phyloP scores from a whole-genome alignment of 805 yeast species.

The Wickerhamiella vanderwaltii region DNA sequence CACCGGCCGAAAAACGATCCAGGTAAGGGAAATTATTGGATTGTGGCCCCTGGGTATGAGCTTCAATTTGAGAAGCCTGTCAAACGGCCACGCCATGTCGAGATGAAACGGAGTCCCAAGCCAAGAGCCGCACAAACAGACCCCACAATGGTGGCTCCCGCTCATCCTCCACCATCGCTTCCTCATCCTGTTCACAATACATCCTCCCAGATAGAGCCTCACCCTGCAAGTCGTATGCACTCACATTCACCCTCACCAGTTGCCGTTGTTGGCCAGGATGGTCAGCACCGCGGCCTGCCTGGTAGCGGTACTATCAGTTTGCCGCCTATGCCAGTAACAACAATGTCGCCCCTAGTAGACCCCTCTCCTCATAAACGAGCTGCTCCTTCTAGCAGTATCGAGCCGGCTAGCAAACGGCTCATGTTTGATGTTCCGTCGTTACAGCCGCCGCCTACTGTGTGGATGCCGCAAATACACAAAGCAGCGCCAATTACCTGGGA shows the following conservation, averaged over 20 bases:
- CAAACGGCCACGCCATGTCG: constrained; percentile 3
- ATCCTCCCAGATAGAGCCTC: background rate
- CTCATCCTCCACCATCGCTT: background rate
- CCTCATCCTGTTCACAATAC: no score
- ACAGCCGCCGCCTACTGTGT: constrained; percentile 12
- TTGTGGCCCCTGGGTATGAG: constrained; percentile 72
- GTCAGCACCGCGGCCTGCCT: background rate
- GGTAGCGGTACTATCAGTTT: background rate
- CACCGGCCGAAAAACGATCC: constrained; percentile 61
- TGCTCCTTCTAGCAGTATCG: background rate
- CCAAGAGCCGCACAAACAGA: background rate
- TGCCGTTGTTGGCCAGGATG: background rate
- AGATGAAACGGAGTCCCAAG: background rate
- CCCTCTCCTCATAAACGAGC: constrained; percentile 4
- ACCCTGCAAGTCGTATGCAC: background rate
- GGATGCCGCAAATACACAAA: constrained; percentile 12
- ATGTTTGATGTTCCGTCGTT: constrained; percentile 12
- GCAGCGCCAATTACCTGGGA: constrained; percentile 11
- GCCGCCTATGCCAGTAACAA: background rate
- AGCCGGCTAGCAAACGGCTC: constrained; percentile 4
- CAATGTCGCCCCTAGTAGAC: background rate
- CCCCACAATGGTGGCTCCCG: background rate
- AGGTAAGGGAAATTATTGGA: constrained; percentile 79
- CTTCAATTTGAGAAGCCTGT: constrained; percentile 54
- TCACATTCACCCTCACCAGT: background rate